These are phyloP conservation scores for Allodekkera sacchari DNA, from an alignment of 805 yeast species.

Conservation along the genomic window DNA sequence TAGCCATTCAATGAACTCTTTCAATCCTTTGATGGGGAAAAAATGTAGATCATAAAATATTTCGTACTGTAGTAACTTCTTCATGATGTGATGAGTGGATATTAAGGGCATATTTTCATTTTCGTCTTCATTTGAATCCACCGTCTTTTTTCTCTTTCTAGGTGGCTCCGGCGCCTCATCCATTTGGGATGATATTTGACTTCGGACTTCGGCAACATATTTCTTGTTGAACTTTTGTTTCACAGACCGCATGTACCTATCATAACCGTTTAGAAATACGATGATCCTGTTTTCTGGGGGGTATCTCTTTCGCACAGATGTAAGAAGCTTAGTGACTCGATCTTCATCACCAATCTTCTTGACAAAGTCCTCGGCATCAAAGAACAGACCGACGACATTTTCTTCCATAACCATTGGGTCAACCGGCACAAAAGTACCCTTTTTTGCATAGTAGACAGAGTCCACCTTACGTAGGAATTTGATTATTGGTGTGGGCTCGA, in stretches of 20 bases:
- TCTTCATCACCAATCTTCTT: conserved; percentile 23
- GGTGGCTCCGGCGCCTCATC: conserved; percentile 1
- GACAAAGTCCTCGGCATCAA: conserved; percentile 38
- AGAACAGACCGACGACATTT: conserved; percentile 33
- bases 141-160: conserved; percentile 7
- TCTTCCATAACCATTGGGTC: conserved; percentile 34
- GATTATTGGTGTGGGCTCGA: conserved; percentile 34
- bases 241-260: conserved; percentile 36
- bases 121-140: conserved; percentile 6
- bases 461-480: conserved; percentile 43
- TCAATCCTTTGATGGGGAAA: conserved; percentile 38
- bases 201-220: conserved; percentile 27
- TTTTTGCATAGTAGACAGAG: conserved; percentile 38
- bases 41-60: conserved; percentile 39
- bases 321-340: conserved; percentile 17
- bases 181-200: conserved; percentile 4
- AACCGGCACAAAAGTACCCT: conserved; percentile 51
- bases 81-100: conserved; percentile 28
- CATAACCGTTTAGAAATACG: conserved; percentile 41
- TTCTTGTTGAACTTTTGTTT: conserved; percentile 36
- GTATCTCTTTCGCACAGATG: conserved; percentile 14
- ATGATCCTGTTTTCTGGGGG: conserved; percentile 27
- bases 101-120: conserved; percentile 4
- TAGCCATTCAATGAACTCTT: conserved; percentile 45
- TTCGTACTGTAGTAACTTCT: conserved; percentile 36